Percentiles rank a stretch among this genome's conserved stretches.
phyloP scores from a whole-genome alignment of 306 rosid species.

The Macrotyloma uniflorum region DNA sequence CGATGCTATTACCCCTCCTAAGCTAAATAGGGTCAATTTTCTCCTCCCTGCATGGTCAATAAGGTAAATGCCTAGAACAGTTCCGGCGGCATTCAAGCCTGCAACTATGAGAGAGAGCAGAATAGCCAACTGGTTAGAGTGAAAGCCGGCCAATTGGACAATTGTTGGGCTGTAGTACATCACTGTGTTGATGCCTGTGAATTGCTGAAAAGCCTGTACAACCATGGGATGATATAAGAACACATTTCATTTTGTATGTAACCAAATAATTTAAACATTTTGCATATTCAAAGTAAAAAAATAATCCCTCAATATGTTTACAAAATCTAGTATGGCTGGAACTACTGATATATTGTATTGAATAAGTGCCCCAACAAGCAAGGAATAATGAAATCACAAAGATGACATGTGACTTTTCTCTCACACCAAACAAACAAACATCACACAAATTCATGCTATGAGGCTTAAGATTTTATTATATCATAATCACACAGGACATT shows the following conservation, averaged over 20 bases:
- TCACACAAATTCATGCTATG: not conserved
- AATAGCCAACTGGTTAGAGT: constrained; percentile 76
- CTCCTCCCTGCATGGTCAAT: constrained; percentile 78
- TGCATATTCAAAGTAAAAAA: constrained; percentile 4
- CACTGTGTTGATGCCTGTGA: constrained; percentile 93
- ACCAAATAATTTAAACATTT: constrained; percentile 8
- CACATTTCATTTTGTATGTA: not conserved
- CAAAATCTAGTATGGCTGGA: not conserved
- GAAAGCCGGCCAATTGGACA: constrained; percentile 93
- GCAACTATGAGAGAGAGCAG: constrained; percentile 82
- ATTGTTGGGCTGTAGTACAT: constrained; percentile 98
- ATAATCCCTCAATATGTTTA: not conserved
- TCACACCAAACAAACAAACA: no score
- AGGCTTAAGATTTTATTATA: not conserved
- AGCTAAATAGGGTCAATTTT: constrained; percentile 70
- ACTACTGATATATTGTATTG: constrained; percentile 7
- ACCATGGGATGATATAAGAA: constrained; percentile 29
- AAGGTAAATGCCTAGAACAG: constrained; percentile 82
- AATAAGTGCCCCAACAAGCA: not conserved
- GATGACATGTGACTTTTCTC: not conserved
- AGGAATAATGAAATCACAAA: not conserved
- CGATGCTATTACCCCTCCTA: constrained; percentile 73
- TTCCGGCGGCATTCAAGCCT: constrained; percentile 80
- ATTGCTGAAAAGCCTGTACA: constrained; percentile 92
- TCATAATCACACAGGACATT: not conserved